These are phyloP conservation scores for Candida sanyaensis DNA, from an alignment of 1,139 yeast genomes.

Conservation along the genomic window DNA sequence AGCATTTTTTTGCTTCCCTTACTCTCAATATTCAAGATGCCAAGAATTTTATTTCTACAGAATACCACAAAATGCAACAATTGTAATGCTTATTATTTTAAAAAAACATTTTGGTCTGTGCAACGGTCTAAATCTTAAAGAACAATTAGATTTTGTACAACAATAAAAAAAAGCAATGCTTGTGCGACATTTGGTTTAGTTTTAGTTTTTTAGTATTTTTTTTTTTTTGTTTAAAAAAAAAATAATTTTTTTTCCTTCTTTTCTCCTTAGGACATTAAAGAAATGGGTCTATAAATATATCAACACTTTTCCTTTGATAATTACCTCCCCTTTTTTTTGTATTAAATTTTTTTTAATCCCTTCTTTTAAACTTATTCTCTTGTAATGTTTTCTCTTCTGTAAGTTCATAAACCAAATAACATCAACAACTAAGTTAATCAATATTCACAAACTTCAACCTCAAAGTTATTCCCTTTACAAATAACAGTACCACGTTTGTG, in stretches of 20 bases:
- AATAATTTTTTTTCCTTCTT: background rate
- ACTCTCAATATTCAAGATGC: background rate
- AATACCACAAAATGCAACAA: background rate
- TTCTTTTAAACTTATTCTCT: background rate
- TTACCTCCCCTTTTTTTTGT: background rate
- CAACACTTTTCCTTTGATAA: background rate
- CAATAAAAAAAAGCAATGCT: background rate
- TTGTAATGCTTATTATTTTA: background rate
- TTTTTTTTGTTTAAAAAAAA: too few species aligned
- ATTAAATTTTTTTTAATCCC: too few species aligned
- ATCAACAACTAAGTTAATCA: too few species aligned
- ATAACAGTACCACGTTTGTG: background rate
- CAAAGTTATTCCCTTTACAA: background rate
- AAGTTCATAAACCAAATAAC: too few species aligned
- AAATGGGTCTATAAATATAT: slow-evolving; percentile 1
- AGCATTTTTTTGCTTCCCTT: background rate
- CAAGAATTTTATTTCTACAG: background rate
- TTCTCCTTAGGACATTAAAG: background rate
- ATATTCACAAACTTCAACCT: background rate
- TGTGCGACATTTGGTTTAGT: background rate
- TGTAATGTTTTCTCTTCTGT: background rate
- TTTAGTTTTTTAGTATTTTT: background rate
- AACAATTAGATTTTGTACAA: background rate
- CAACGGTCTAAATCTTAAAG: background rate
- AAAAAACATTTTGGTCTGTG: background rate